Evolutionary conservation across 352 stramenopile genomes (phyloP).

Genomic region (Thalassiosira allenii): DNA sequence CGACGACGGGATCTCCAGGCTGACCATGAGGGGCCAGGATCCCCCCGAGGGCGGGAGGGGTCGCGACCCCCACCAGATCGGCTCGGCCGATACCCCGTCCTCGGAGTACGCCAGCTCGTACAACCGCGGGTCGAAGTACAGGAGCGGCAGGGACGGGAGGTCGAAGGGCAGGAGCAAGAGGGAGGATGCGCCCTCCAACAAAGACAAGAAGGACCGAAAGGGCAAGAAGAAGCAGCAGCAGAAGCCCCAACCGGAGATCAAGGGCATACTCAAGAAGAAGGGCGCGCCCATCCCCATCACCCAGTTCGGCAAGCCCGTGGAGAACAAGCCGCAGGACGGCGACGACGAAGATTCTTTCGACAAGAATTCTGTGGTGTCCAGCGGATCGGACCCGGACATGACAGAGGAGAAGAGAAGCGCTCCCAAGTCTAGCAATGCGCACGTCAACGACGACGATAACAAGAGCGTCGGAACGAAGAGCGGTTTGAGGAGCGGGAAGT

Average conservation of each 20-base stretch:
- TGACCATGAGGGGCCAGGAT: slow-evolving; percentile 9
- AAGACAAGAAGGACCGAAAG: too few species aligned
- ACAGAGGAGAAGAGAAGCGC: slow-evolving; percentile 18
- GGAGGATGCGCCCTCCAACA: too few species aligned
- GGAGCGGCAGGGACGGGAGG: not conserved
- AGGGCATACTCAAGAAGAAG: slow-evolving; percentile 48
- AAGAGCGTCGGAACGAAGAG: slow-evolving; percentile 15
- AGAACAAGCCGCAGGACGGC: slow-evolving; percentile 2
- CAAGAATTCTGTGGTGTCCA: too few species aligned
- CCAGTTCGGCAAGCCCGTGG: slow-evolving; percentile 20
- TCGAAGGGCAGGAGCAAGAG: not conserved
- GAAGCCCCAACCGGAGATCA: slow-evolving; percentile 20
- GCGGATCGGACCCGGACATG: slow-evolving; percentile 28
- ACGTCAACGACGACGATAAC: not conserved
- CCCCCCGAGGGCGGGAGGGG: slow-evolving; percentile 21
- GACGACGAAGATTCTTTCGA: not conserved
- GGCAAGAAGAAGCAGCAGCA: slow-evolving; percentile 2
- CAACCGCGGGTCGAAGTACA: not conserved
- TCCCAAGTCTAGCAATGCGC: not conserved
- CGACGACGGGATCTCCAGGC: not conserved
- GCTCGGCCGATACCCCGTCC: not conserved
- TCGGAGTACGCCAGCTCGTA: not conserved
- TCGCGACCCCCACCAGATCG: slow-evolving; percentile 14
- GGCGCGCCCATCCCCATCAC: slow-evolving; percentile 30
- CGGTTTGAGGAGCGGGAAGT: slow-evolving; percentile 39